Evolutionary conservation across 2,329 filamentous ascomycete genomes (phyloP), one percentile per base, ranked within the genome.

Genomic region (Aspergillus luchuensis): DNA sequence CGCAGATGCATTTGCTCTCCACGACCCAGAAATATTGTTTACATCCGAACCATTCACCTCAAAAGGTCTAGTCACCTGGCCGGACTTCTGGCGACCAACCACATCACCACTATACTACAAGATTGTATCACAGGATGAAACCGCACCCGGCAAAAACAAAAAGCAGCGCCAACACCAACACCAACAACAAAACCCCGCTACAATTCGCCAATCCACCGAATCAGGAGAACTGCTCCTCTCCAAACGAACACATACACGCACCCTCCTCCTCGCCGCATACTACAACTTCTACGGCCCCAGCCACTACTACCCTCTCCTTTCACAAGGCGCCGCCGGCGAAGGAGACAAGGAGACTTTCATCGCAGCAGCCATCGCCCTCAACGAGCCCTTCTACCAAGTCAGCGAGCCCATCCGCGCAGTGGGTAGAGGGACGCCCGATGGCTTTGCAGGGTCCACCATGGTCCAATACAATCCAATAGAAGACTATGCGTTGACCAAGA

Each of bases 31-130:
- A 2, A 43, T 61, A 3, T 69, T 86, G 10, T 82, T 87, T 66
- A 69, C 74, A 4, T 72, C 75, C 1, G 78, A 82, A 39, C 83
- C 82, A 0, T 86, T 82, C 69, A 72, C 61, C 6, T 79, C 79
- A 0, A 77, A 76, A 1, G 84, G 84, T n/a, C 72, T 85, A 36
- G 74, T 87, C 17, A 78, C 80, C n/a, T 87, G 83, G 82, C 83
- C 84, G 5, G 84, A 86, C 66, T 82, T 78, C 61, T 79, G 76
- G 73, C 72, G 72, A 6, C 71, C 75, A 8, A 74, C 75, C 0
- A 75, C 73, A 30, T 52, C 75, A 17, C 74, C 75, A 1, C 63
- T 74, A 15, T 78, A 74, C 58, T 80, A 76, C 63, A 66, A 73
- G 33, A 76, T 80, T 33, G 76, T 76, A 61, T 78, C 79, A 17